Conservation (phyloP, 2,329 filamentous ascomycete species). For the Hypoxylon sp. region DNA sequence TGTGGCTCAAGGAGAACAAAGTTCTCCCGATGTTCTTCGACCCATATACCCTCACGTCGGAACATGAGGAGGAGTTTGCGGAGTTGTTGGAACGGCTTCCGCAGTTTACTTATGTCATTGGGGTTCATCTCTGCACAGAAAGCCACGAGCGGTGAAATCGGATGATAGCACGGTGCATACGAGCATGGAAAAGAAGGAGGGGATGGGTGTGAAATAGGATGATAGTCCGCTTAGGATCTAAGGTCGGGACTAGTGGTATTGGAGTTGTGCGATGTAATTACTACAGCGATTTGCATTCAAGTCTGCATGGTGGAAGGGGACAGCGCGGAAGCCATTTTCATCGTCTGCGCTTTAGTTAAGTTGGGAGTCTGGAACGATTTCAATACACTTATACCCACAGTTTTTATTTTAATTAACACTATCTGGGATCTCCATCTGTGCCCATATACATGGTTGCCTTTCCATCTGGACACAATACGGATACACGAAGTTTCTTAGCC, state of each 20-base stretch:
- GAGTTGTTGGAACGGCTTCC: background rate
- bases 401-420: background rate
- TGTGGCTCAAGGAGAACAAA: background rate
- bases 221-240: background rate
- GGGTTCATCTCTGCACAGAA: background rate
- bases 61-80: background rate
- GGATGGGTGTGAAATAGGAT: background rate
- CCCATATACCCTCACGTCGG: background rate
- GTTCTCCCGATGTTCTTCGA: background rate
- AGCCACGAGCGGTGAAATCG: background rate
- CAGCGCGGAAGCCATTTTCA: background rate
- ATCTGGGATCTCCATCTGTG: background rate
- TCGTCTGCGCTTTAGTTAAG: background rate
- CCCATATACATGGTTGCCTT: background rate
- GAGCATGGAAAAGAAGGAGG: too few species aligned
- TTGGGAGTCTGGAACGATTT: background rate
- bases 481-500: background rate
- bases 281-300: background rate
- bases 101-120: background rate
- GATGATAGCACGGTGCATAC: too few species aligned
- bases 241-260: background rate
- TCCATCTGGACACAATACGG: background rate
- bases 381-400: too few species aligned
- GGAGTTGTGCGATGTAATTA: background rate
- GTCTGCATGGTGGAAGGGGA: background rate